Conservation (phyloP, 202 grass and related monocot genomes). For the Panicum hallii region DNA sequence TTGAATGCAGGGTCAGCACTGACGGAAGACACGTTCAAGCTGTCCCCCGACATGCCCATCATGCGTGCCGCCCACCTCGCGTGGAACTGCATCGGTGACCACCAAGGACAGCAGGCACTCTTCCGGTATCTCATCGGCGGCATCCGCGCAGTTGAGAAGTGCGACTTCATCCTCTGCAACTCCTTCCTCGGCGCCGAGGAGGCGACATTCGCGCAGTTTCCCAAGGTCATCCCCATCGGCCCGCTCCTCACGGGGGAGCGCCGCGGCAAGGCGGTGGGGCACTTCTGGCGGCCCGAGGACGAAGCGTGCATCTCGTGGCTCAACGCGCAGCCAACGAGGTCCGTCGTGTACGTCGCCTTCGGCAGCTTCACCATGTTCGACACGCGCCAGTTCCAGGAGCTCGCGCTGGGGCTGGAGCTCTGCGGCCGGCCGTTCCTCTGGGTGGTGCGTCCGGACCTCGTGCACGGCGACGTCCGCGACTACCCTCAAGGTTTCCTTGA, state of each 20-base stretch:
- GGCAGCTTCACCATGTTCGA: slow-evolving; percentile 68
- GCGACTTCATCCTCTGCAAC: slow-evolving; percentile 69
- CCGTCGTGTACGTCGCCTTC: slow-evolving; percentile 59
- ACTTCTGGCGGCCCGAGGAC: slow-evolving; percentile 58
- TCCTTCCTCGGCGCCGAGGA: slow-evolving; percentile 54
- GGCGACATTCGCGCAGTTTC: slow-evolving; percentile 34
- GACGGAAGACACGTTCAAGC: slow-evolving; percentile 35
- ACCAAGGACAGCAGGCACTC: slow-evolving; percentile 19
- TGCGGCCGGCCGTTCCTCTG: slow-evolving; percentile 48
- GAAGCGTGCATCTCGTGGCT: slow-evolving; percentile 59
- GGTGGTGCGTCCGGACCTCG: slow-evolving; percentile 57
- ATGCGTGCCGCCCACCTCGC: slow-evolving; percentile 44
- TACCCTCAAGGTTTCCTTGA: slow-evolving; percentile 43
- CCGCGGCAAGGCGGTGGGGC: slow-evolving; percentile 49
- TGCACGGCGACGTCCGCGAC: background rate
- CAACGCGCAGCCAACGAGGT: slow-evolving; percentile 20
- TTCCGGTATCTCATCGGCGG: slow-evolving; percentile 42
- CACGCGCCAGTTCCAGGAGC: slow-evolving; percentile 48
- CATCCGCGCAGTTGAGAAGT: background rate
- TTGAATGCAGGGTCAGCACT: slow-evolving; percentile 32
- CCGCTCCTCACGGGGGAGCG: slow-evolving; percentile 41
- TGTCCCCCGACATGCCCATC: slow-evolving; percentile 44
- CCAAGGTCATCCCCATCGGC: slow-evolving; percentile 50
- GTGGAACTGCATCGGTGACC: slow-evolving; percentile 55
- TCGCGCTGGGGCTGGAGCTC: slow-evolving; percentile 60